Base-by-base conservation (phyloP, 331 rosid genomes). In the Quercus lobata region DNA sequence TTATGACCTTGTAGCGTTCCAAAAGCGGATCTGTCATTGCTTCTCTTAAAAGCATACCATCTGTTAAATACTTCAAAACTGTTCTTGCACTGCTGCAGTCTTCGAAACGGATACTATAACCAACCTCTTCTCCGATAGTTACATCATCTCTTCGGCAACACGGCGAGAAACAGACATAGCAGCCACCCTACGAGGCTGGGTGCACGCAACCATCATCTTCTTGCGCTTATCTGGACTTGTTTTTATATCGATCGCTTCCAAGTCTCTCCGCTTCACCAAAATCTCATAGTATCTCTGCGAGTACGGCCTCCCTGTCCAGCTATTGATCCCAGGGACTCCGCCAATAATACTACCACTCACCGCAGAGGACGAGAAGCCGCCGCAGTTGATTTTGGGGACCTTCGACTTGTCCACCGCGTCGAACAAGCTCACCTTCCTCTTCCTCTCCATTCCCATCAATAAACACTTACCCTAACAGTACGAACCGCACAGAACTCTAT, bases 101-200 rank as follows among this genome's bases (percentile, higher is more conserved):
- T 25, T 25, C 27, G 27, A 25, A 25, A 25, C 27, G 27, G 27
- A 25, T 25, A 25, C 2, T 25, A 25, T 25, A 25, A 25, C 27
- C 27, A 25, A 25, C 27, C 2, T 25, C 2, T 25, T 25, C 27
- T 25, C 27, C 27, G 27, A 25, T 25, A 25, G 27, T 83, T 21
- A 96, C 99, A 55, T 96, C 99, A 93, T 96, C 91, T 96, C 99
- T 83, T 93, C 97, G 3, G 98, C 98, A 79, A 96, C 98, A 84
- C 98, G 98, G 57, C 90, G 80, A 34, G 99, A 96, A 76, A 96
- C 99, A 75, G 98, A 96, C 93, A 96, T 93, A 5, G 99, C 99
- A 80, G 98, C 97, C 88, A 92, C 98, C 74, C 98, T 88, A 29
- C 97, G 97, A 25, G 98, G 99, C 71, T 96, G 98, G 68, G 99